Evolutionary conservation across 345 rosid species (phyloP), one percentile per base, ranked within the genome.

Genomic region (Draba incana): DNA sequence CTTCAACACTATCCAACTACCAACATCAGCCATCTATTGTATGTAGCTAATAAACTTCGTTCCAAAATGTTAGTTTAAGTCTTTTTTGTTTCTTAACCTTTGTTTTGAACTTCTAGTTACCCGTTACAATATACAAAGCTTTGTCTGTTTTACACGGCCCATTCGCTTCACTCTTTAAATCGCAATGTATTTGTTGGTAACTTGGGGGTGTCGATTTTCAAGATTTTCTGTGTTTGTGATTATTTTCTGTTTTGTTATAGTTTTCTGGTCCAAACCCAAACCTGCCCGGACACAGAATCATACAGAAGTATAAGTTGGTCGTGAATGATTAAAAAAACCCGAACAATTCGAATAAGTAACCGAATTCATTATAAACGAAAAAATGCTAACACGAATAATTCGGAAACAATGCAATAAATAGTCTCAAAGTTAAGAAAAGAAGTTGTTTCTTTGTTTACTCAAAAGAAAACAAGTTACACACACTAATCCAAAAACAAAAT

Each of bases 41-140:
- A 88, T 68, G 92, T 94, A 14, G 99, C 97, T 60, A 88, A 88
- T 79, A 93, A 93, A 77, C 77, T 93, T 78, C 94, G 94, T 52
- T 74, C 77, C 55, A 74, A 74, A 74, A 66, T 74, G 77, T 66
- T 73, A 66, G 33, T 57, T 10, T 73, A 59, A 72, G 57, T 9
- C 46, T 2, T 24, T 2, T 35, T 41, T 16, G 41, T 35, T 25
- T 5, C 42, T 9, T 9, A 62, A 13, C 3, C 67, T 51, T 60
- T 20, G 20, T 20, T 20, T 43, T 31, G 53, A 31, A 64, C 30
- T 28, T 46, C 15, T 39, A 69, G 66, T 60, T 70, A 16, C 61
- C 25, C n/a, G 8, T 45, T 27, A 62, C 75, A 57, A 44, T 13
- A 37, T 25, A 37, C 25, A 38, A 28, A 63, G 48, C 28, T 49